These are phyloP conservation scores for Monilinia fructigena DNA, from an alignment of 2,329 filamentous ascomycete genomes.

Conservation along the genomic window DNA sequence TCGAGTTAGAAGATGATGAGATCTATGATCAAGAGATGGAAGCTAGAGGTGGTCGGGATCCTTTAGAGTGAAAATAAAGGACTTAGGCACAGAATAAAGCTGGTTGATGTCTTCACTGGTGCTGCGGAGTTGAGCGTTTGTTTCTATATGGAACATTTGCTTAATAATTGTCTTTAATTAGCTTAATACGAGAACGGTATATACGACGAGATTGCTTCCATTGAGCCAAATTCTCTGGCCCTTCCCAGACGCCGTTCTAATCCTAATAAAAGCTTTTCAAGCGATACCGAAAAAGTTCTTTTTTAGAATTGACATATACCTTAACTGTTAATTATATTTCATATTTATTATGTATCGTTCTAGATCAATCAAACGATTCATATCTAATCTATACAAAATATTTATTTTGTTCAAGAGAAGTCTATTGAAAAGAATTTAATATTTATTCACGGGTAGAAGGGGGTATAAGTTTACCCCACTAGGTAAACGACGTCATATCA, in stretches of 20 bases:
- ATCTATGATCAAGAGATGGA: slow-evolving; percentile 20
- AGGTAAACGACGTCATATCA: slow-evolving; percentile 20
- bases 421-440: too few species aligned
- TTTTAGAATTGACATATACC: too few species aligned
- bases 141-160: not conserved
- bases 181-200: not conserved
- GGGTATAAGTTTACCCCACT: not conserved
- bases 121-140: not conserved
- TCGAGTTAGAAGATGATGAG: slow-evolving; percentile 22
- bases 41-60: slow-evolving; percentile 21
- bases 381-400: too few species aligned
- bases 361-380: too few species aligned
- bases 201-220: not conserved
- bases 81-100: not conserved
- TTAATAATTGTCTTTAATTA: not conserved
- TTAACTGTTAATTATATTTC: too few species aligned
- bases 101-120: not conserved
- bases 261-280: too few species aligned
- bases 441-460: too few species aligned
- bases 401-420: too few species aligned
- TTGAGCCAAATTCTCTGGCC: not conserved
- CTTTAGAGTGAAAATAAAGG: slow-evolving; percentile 6
- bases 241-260: too few species aligned
- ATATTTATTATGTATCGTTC: too few species aligned
- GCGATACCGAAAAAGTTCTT: too few species aligned